Percentiles rank a stretch among this genome's conserved stretches.
Conservation (phyloP, 192 early-diverging fungal genomes). For the Backusella tarrabulga region DNA sequence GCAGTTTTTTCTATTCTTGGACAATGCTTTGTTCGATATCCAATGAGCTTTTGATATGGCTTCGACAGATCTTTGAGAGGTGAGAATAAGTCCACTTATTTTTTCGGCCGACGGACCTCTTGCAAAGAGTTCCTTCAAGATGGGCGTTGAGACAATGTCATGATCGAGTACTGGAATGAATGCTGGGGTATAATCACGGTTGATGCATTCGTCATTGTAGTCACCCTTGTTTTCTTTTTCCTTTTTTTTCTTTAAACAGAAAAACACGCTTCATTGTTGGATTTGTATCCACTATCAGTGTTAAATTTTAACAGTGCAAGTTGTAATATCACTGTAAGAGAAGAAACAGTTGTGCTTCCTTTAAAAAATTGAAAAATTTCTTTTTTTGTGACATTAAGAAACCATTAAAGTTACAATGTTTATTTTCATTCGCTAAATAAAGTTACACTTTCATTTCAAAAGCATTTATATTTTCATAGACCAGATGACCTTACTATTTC, state of each 20-base stretch:
- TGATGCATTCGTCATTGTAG: neutral
- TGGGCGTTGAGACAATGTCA: neutral
- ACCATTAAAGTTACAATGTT: neutral
- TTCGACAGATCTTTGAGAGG: slow-evolving; percentile 44
- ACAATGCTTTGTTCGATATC: neutral
- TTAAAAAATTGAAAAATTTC: neutral
- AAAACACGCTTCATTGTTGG: neutral
- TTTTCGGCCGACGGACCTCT: slow-evolving; percentile 19
- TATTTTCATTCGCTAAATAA: neutral
- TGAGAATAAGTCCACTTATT: slow-evolving; percentile 34
- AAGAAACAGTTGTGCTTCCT: neutral
- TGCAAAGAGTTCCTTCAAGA: slow-evolving; percentile 17
- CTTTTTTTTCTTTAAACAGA: slow-evolving; percentile 30
- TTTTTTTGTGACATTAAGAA: too few relatives aligned
- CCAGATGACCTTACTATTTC: neutral
- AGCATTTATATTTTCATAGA: neutral
- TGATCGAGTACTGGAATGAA: slow-evolving; percentile 36
- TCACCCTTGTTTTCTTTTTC: slow-evolving; percentile 10
- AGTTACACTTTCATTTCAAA: neutral
- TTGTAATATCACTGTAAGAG: neutral
- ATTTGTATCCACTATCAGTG: neutral
- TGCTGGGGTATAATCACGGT: neutral
- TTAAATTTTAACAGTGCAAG: neutral
- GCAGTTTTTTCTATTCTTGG: slow-evolving; percentile 33
- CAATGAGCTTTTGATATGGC: slow-evolving; percentile 17